These are phyloP conservation scores for Ochetophila trinervis DNA, from an alignment of 306 rosid species.

Conservation along the genomic window DNA sequence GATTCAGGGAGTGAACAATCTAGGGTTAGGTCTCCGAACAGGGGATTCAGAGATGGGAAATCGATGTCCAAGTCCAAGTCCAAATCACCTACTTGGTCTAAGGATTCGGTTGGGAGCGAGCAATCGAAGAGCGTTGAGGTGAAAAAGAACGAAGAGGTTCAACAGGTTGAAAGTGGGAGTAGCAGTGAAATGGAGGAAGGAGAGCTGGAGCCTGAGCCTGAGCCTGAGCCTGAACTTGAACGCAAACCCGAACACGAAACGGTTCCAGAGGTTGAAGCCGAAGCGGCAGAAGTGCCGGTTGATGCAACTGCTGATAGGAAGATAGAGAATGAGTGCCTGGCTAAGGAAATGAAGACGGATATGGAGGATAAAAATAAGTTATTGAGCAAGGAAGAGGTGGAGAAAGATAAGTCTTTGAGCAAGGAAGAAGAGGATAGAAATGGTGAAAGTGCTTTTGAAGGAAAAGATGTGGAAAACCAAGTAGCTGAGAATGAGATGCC, in stretches of 20 bases:
- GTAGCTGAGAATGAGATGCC: slow-evolving; percentile 28
- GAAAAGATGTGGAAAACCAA: slow-evolving; percentile 29
- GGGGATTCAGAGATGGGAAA: slow-evolving; percentile 33
- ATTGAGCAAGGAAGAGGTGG: slow-evolving; percentile 25
- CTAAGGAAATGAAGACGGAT: slow-evolving; percentile 21
- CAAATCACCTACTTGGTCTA: slow-evolving; percentile 73
- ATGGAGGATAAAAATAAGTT: slow-evolving; percentile 27
- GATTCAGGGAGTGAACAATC: slow-evolving; percentile 43
- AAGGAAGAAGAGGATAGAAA: not conserved
- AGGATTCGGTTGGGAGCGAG: slow-evolving; percentile 78
- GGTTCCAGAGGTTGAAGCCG: slow-evolving; percentile 26
- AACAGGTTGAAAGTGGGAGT: slow-evolving; percentile 51
- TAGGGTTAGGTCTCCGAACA: slow-evolving; percentile 35
- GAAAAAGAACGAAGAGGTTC: slow-evolving; percentile 45
- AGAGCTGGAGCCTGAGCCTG: slow-evolving; percentile 64
- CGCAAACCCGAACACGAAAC: not conserved
- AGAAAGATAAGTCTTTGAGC: not conserved
- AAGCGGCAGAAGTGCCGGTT: slow-evolving; percentile 5
- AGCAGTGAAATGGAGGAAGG: slow-evolving; percentile 85
- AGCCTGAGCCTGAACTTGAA: slow-evolving; percentile 1
- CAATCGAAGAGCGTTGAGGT: slow-evolving; percentile 83
- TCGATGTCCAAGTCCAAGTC: slow-evolving; percentile 35
- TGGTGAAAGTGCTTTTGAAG: slow-evolving; percentile 23
- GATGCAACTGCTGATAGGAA: slow-evolving; percentile 22
- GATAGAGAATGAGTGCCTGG: slow-evolving; percentile 29